Conservation (phyloP, 2,329 filamentous ascomycete species). For the Malbranchea cinnamomea region DNA sequence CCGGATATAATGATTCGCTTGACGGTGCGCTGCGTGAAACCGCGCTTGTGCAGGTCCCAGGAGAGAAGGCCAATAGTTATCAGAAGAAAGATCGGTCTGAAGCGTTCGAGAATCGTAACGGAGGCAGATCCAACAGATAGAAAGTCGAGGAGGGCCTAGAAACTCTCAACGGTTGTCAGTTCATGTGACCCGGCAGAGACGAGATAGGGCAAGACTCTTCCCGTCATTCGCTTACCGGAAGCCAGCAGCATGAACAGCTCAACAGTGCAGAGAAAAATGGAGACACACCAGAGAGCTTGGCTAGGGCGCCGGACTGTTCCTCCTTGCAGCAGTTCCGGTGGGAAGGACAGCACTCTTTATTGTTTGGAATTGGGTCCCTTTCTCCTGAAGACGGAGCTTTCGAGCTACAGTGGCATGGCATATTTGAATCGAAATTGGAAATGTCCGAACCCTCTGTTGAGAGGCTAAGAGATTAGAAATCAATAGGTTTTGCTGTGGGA, state of each 20-base stretch:
- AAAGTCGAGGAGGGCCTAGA: slow-evolving; percentile 9
- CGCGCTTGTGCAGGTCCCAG: slow-evolving; percentile 7
- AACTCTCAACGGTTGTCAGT: not conserved
- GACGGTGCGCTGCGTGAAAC: slow-evolving; percentile 7
- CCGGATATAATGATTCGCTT: slow-evolving; percentile 7
- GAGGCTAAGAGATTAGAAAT: no score
- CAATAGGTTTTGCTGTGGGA: no score
- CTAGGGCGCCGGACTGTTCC: no score
- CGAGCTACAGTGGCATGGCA: no score
- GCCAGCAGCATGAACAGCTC: slow-evolving; percentile 11
- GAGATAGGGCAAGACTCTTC: not conserved
- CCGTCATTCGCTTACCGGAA: slow-evolving; percentile 9
- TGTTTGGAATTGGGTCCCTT: no score
- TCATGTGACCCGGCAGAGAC: not conserved
- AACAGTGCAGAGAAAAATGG: slow-evolving; percentile 8
- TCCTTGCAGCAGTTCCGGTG: no score
- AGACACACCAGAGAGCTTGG: no score
- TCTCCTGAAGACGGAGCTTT: no score
- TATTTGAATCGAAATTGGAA: no score
- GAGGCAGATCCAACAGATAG: slow-evolving; percentile 9
- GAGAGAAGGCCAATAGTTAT: slow-evolving; percentile 8
- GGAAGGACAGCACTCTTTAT: no score
- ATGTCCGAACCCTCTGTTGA: no score
- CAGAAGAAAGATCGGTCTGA: slow-evolving; percentile 9
- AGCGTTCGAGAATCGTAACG: slow-evolving; percentile 6